These are phyloP conservation scores for Saposhnikovia divaricata DNA, from an alignment of 129 eudicot genomes.

Conservation along the genomic window DNA sequence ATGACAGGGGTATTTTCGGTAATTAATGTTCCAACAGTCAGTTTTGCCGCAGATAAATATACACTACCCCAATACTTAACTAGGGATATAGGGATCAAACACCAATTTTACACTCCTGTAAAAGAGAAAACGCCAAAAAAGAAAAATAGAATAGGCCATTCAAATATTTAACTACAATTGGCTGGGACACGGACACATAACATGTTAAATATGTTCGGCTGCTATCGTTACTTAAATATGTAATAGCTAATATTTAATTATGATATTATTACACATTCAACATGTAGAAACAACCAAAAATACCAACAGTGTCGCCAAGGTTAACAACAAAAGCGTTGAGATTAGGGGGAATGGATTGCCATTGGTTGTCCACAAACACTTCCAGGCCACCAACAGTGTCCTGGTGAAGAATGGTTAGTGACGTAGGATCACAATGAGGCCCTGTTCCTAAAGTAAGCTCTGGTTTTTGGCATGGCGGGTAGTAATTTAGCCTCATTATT, in stretches of 20 bases:
- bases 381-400: slow-evolving; percentile 62
- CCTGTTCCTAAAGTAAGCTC: slow-evolving; percentile 67
- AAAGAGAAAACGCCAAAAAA: not conserved
- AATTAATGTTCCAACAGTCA: too few species aligned
- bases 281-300: not conserved
- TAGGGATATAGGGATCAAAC: too few species aligned
- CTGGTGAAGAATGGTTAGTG: slow-evolving; percentile 65
- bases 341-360: slow-evolving; percentile 51
- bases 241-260: not conserved
- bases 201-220: slow-evolving; percentile 6
- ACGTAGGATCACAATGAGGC: slow-evolving; percentile 70
- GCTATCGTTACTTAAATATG: not conserved
- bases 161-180: not conserved
- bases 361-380: slow-evolving; percentile 54
- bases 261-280: not conserved
- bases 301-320: slow-evolving; percentile 62
- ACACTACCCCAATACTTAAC: too few species aligned
- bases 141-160: not conserved
- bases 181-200: not conserved
- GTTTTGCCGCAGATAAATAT: too few species aligned
- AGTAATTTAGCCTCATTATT: slow-evolving; percentile 60
- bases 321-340: slow-evolving; percentile 44
- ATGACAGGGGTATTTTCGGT: too few species aligned
- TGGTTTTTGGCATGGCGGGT: slow-evolving; percentile 62
- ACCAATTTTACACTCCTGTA: not conserved